phyloP scores from a whole-genome alignment of 306 rosid genomes.

The Carpinus viminea region DNA sequence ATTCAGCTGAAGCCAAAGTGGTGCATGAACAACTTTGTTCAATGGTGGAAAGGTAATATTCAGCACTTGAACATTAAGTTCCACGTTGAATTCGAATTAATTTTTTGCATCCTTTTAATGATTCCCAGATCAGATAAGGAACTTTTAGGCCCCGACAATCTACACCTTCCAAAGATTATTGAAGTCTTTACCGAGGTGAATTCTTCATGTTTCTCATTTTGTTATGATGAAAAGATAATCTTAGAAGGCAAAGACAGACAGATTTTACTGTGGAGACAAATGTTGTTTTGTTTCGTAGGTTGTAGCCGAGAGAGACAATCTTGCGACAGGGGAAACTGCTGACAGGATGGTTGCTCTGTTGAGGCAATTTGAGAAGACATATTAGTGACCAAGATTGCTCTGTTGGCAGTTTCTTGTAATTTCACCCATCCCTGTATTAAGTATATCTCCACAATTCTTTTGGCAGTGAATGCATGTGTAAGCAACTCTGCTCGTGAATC shows the following conservation, averaged over 20 bases:
- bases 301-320: neutral
- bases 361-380: neutral
- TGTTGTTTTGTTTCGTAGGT: slow-evolving; percentile 8
- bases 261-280: neutral
- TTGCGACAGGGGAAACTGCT: slow-evolving; percentile 28
- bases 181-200: slow-evolving; percentile 16
- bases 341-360: neutral
- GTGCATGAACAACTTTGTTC: slow-evolving; percentile 20
- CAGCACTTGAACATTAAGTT: neutral
- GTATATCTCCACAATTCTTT: too few relatives aligned
- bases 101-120: neutral
- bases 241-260: neutral
- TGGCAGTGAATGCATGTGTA: too few relatives aligned
- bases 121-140: slow-evolving; percentile 24
- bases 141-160: slow-evolving; percentile 25
- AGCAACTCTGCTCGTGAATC: too few relatives aligned
- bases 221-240: neutral
- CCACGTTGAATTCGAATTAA: neutral
- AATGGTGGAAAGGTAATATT: slow-evolving; percentile 16
- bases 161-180: slow-evolving; percentile 14
- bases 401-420: too few relatives aligned
- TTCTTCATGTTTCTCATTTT: neutral
- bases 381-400: too few relatives aligned
- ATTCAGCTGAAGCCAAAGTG: slow-evolving; percentile 8
- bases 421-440: too few relatives aligned